A percentile compares a stretch with the other conserved stretches of the same genome.
Conservation (phyloP, 345 rosid genomes). For the Lenwebbia sp. region DNA sequence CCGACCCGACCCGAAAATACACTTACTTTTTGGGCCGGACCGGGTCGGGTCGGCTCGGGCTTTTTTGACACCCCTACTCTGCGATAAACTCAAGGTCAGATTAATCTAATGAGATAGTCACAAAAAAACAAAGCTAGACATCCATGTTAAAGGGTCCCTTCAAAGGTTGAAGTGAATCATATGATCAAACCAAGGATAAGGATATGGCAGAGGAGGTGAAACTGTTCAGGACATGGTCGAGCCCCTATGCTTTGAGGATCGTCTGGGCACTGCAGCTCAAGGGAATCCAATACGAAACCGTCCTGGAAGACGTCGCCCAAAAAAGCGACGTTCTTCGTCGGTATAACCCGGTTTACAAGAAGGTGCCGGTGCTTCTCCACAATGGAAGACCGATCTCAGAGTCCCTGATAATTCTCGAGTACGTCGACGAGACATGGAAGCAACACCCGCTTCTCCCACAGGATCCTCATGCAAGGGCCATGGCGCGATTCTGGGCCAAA, state of each 20-base stretch:
- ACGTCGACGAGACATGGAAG: slow-evolving; percentile 3
- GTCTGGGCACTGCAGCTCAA: slow-evolving; percentile 2
- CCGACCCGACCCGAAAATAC: no score
- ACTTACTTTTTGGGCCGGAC: no score
- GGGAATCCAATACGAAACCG: not conserved
- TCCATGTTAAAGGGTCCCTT: not conserved
- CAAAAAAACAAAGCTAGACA: not conserved
- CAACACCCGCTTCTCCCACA: not conserved
- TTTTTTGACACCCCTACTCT: no score
- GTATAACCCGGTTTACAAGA: not conserved
- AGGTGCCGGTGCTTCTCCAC: slow-evolving; percentile 5
- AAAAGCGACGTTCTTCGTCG: not conserved
- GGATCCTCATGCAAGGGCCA: not conserved
- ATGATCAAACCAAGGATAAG: not conserved
- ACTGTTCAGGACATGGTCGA: slow-evolving; percentile 7
- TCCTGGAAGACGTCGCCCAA: not conserved
- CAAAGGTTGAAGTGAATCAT: not conserved
- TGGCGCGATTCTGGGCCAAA: slow-evolving; percentile 4
- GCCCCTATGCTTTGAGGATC: not conserved
- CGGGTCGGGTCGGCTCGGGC: no score
- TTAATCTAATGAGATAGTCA: no score
- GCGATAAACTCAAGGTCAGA: not conserved
- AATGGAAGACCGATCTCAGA: slow-evolving; percentile 1
- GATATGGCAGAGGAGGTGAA: not conserved
- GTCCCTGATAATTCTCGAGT: slow-evolving; percentile 1